Conservation (phyloP, 768 basidiomycete genomes). For the Rhizopogon vesiculosus region DNA sequence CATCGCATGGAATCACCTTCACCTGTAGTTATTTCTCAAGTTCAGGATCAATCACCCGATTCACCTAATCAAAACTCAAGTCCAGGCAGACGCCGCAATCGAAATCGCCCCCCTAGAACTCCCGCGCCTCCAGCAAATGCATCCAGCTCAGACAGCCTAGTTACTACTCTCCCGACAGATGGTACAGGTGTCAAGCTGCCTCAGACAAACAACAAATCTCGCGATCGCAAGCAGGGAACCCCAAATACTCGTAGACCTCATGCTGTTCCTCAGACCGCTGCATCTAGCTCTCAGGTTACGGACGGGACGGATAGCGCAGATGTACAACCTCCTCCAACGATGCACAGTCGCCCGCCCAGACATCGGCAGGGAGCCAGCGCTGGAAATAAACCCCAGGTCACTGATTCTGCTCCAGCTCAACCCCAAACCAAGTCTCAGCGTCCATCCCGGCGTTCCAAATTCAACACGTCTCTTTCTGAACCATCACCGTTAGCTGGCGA, state of each 20-base stretch:
- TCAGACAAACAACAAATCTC: background rate
- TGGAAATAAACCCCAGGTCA: no score
- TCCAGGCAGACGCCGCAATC: background rate
- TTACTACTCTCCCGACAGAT: background rate
- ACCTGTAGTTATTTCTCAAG: background rate
- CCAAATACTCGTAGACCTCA: background rate
- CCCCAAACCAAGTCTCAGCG: conserved; percentile 4
- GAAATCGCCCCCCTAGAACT: background rate
- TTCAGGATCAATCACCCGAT: background rate
- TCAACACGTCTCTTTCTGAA: conserved; percentile 32
- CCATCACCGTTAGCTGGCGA: background rate
- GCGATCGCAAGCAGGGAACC: background rate
- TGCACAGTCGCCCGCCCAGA: background rate
- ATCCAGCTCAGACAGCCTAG: background rate
- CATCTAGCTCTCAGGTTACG: background rate
- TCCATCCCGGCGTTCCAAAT: conserved; percentile 29
- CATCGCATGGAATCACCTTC: background rate
- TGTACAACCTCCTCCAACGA: background rate
- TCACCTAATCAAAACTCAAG: background rate
- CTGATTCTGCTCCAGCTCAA: background rate
- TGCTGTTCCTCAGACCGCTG: background rate
- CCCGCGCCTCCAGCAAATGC: background rate
- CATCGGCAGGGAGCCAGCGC: background rate
- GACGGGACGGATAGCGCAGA: no score
- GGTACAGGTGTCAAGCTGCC: background rate